phyloP scores from a whole-genome alignment of 768 basidiomycete genomes.

The Paxillus rubicundulus region DNA sequence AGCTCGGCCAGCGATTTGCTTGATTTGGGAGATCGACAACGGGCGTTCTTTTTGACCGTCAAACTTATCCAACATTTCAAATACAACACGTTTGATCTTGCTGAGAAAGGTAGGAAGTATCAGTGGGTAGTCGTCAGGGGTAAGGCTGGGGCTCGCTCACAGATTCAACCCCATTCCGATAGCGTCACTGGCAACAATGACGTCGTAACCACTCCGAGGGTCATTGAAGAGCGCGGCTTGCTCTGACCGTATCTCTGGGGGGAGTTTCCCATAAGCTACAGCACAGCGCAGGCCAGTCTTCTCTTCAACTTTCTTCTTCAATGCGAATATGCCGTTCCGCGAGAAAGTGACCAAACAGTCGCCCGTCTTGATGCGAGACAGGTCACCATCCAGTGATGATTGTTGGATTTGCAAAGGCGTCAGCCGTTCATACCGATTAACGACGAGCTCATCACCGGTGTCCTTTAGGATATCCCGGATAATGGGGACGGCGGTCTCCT shows the following conservation, averaged over 20 bases:
- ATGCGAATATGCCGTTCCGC: slow-evolving; percentile 66
- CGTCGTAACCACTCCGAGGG: slow-evolving; percentile 75
- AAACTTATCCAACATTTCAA: slow-evolving; percentile 66
- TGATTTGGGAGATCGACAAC: slow-evolving; percentile 74
- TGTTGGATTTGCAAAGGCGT: slow-evolving; percentile 77
- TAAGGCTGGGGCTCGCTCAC: slow-evolving; percentile 44
- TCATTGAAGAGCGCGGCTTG: slow-evolving; percentile 94
- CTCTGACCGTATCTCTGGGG: slow-evolving; percentile 87
- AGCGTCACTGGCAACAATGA: slow-evolving; percentile 91
- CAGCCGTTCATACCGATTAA: slow-evolving; percentile 85
- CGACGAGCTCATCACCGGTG: slow-evolving; percentile 77
- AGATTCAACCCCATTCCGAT: slow-evolving; percentile 97
- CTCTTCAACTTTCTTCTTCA: slow-evolving; percentile 72
- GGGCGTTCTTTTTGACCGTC: slow-evolving; percentile 44
- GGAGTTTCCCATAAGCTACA: slow-evolving; percentile 88
- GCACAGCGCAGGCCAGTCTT: slow-evolving; percentile 78
- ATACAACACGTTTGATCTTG: slow-evolving; percentile 88
- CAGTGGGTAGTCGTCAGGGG: not conserved
- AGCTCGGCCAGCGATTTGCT: slow-evolving; percentile 93
- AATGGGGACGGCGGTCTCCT: slow-evolving; percentile 87
- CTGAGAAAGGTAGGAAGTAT: slow-evolving; percentile 38
- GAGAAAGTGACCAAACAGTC: slow-evolving; percentile 93
- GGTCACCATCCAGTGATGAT: slow-evolving; percentile 58
- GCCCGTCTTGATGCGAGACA: slow-evolving; percentile 63
- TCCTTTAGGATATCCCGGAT: slow-evolving; percentile 63